Evolutionary conservation across 306 rosid species (phyloP).

Genomic region (Trifolium subterraneum): DNA sequence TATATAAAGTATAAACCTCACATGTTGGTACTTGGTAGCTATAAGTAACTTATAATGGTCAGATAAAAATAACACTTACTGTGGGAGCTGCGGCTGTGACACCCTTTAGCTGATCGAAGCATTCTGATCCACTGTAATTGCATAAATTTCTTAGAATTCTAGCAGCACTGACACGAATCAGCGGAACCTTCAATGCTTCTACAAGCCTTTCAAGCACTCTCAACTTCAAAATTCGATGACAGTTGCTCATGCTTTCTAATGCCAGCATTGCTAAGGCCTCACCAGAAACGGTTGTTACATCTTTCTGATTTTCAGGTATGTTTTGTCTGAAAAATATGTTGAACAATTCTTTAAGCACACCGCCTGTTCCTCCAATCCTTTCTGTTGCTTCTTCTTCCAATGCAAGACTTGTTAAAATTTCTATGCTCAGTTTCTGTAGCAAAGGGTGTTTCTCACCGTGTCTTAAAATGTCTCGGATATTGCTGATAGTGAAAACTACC

Average conservation of each 20-base stretch:
- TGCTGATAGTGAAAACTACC: slow-evolving; percentile 84
- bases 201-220: slow-evolving; percentile 58
- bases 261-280: slow-evolving; percentile 94
- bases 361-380: slow-evolving; percentile 89
- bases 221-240: slow-evolving; percentile 67
- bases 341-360: slow-evolving; percentile 76
- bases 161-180: slow-evolving; percentile 73
- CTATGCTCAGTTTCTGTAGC: slow-evolving; percentile 83
- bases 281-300: slow-evolving; percentile 69
- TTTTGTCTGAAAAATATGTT: slow-evolving; percentile 62
- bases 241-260: slow-evolving; percentile 76
- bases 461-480: slow-evolving; percentile 76
- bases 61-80: slow-evolving; percentile 58
- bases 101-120: slow-evolving; percentile 59
- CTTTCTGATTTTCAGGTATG: slow-evolving; percentile 47
- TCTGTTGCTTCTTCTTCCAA: slow-evolving; percentile 84
- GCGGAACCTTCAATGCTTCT: slow-evolving; percentile 58
- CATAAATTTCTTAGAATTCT: slow-evolving; percentile 84
- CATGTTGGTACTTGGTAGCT: not conserved
- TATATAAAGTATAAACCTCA: not conserved
- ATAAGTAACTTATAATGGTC: not conserved
- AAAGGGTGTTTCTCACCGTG: slow-evolving; percentile 70
- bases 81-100: slow-evolving; percentile 71
- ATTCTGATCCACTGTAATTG: slow-evolving; percentile 63
- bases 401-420: slow-evolving; percentile 75